Evolutionary conservation across 352 stramenopile species (phyloP).

Genomic region (Nothophytophthora sp.): DNA sequence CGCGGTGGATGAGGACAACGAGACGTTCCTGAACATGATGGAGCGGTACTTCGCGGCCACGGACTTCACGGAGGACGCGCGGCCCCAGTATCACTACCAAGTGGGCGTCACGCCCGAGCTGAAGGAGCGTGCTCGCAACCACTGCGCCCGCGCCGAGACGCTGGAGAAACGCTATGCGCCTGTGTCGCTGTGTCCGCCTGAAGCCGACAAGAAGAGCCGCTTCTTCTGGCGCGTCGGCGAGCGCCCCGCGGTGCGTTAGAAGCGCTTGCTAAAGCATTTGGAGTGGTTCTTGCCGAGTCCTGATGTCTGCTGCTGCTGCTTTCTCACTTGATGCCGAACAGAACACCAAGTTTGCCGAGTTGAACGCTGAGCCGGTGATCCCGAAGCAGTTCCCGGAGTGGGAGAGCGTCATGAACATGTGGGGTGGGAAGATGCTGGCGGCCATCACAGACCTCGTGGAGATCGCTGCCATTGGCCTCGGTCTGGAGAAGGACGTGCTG

Average conservation of each 20-base stretch:
- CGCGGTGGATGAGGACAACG: conserved; percentile 71
- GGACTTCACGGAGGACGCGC: conserved; percentile 88
- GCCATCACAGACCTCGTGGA: conserved; percentile 83
- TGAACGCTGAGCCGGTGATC: conserved; percentile 90
- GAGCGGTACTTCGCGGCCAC: conserved; percentile 91
- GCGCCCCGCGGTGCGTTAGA: conserved; percentile 39
- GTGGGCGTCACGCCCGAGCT: conserved; percentile 88
- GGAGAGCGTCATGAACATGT: conserved; percentile 90
- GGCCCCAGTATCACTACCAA: conserved; percentile 88
- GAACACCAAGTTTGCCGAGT: conserved; percentile 77
- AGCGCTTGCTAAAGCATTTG: background rate
- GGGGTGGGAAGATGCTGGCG: conserved; percentile 89
- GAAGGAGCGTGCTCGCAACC: conserved; percentile 86
- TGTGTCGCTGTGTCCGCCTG: conserved; percentile 84
- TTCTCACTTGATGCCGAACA: no score
- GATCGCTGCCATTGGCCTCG: conserved; percentile 88
- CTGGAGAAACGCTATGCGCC: conserved; percentile 65
- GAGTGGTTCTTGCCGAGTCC: background rate
- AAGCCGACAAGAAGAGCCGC: conserved; percentile 93
- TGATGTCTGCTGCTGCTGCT: no score
- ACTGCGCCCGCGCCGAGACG: conserved; percentile 65
- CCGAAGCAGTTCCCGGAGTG: conserved; percentile 88
- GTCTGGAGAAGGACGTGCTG: conserved; percentile 79
- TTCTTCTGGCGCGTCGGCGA: conserved; percentile 94
- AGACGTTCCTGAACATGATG: conserved; percentile 93